Evolutionary conservation across 768 basidiomycete genomes (phyloP).

Genomic region (Lactarius sanguifluus): DNA sequence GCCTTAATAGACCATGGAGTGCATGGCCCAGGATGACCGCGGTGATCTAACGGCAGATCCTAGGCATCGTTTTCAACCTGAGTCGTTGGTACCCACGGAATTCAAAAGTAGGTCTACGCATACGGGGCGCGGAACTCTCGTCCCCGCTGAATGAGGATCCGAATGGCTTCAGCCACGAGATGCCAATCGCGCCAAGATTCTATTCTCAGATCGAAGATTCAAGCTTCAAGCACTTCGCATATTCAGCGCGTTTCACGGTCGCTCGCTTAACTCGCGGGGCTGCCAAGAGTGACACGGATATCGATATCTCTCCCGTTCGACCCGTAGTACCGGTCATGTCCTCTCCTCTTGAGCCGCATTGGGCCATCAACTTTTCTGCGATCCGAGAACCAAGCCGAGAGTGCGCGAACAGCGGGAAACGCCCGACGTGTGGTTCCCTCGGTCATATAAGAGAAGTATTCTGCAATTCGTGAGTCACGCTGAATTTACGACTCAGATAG

Average conservation of each 20-base stretch:
- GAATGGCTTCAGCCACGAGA: background rate
- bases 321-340: background rate
- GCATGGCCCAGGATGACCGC: too few relatives aligned
- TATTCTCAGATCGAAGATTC: background rate
- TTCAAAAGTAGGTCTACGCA: too few relatives aligned
- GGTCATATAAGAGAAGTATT: background rate
- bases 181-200: conserved; percentile 1
- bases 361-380: background rate
- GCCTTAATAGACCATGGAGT: too few relatives aligned
- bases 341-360: background rate
- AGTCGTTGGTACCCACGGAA: too few relatives aligned
- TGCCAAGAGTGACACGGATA: background rate
- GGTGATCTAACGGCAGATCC: too few relatives aligned
- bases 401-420: background rate
- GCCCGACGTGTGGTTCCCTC: background rate
- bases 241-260: background rate
- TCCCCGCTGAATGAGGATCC: background rate
- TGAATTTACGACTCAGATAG: background rate
- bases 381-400: background rate
- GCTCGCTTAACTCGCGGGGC: background rate
- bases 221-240: background rate
- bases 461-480: background rate
- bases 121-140: too few relatives aligned
- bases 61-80: too few relatives aligned
- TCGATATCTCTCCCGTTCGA: background rate